These are phyloP conservation scores for Clavispora fructus DNA, from an alignment of 805 yeast species.

Conservation along the genomic window DNA sequence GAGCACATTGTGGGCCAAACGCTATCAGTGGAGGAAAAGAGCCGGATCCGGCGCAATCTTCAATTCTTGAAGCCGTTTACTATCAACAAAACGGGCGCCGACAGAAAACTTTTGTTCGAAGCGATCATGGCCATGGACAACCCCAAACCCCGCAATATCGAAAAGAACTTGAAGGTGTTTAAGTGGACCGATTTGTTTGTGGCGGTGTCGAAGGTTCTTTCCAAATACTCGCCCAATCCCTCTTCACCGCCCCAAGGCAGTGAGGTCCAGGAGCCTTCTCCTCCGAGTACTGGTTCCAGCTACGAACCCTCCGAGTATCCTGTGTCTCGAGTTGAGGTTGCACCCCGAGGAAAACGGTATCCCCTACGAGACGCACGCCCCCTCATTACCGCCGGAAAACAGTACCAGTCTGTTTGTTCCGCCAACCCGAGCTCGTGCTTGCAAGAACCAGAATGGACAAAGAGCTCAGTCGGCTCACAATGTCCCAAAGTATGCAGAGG, in stretches of 20 bases:
- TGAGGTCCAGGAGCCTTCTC: background rate
- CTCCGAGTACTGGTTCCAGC: background rate
- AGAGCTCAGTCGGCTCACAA: no score
- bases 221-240: slow-evolving; percentile 43
- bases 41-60: slow-evolving; percentile 60
- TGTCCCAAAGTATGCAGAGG: no score
- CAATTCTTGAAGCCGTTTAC: slow-evolving; percentile 61
- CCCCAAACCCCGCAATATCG: slow-evolving; percentile 67
- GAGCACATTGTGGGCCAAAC: slow-evolving; percentile 51
- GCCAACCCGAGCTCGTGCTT: background rate
- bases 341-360: background rate
- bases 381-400: background rate
- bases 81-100: slow-evolving; percentile 42
- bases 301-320: background rate
- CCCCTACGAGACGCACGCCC: background rate
- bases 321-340: no score
- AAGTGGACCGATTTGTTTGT: slow-evolving; percentile 49
- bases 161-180: slow-evolving; percentile 65
- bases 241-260: background rate
- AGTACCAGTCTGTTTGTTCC: background rate
- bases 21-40: slow-evolving; percentile 64
- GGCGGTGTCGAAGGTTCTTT: slow-evolving; percentile 53
- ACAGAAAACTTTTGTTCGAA: slow-evolving; percentile 19
- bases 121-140: slow-evolving; percentile 53
- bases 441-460: no score